Percentiles rank a stretch among this genome's conserved stretches.
phyloP scores from a whole-genome alignment of 768 basidiomycete species.

The Boletus reticuloceps region DNA sequence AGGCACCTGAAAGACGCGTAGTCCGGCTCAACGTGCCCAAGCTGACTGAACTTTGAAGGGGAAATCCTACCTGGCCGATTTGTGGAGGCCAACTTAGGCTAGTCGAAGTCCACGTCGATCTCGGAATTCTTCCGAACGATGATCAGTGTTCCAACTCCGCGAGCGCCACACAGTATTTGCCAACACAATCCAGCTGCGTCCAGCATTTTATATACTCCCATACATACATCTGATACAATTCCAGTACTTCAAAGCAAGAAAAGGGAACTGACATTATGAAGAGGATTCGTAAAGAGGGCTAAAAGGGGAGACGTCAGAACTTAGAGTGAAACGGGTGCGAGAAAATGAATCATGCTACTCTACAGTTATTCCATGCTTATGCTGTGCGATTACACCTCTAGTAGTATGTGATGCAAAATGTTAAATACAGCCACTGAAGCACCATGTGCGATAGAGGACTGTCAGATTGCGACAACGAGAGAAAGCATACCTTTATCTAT shows the following conservation, averaged over 20 bases:
- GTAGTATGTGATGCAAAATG: slow-evolving; percentile 3
- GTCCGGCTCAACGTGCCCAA: not conserved
- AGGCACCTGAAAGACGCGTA: not conserved
- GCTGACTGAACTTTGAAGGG: not conserved
- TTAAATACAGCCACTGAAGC: not conserved
- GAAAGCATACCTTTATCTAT: slow-evolving; percentile 1
- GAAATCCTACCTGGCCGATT: not conserved
- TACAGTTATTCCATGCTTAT: slow-evolving; percentile 14
- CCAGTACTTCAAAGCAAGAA: not conserved
- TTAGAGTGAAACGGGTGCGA: too few species aligned
- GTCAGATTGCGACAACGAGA: not conserved
- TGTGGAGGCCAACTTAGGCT: not conserved
- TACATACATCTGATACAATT: not conserved
- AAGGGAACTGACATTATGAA: not conserved
- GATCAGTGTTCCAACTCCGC: slow-evolving; percentile 17
- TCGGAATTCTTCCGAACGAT: not conserved
- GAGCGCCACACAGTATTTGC: not conserved
- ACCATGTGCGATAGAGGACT: not conserved
- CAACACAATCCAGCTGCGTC: slow-evolving; percentile 1
- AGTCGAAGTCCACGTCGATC: slow-evolving; percentile 8
- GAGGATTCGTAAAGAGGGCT: not conserved
- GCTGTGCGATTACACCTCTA: slow-evolving; percentile 16
- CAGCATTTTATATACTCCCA: not conserved
- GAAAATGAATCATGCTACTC: slow-evolving; percentile 4
- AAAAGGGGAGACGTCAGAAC: not conserved